Evolutionary conservation across 1,284 basidiomycete genomes (phyloP).

Genomic region (Mrakiaceae sp.): DNA sequence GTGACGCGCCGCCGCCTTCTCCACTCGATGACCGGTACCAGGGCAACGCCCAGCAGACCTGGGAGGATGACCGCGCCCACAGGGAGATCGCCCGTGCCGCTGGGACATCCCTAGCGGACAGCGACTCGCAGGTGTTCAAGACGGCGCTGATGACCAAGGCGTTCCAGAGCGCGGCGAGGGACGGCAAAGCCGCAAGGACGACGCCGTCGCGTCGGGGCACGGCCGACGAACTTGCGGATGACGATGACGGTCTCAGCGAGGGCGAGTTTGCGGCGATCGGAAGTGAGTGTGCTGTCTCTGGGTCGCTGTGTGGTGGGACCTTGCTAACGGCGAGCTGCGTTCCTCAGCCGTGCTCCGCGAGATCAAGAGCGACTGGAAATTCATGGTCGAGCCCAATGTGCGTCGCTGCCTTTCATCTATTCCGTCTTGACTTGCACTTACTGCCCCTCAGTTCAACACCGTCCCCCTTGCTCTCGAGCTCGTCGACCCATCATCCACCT

Average conservation of each 20-base stretch:
- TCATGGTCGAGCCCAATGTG: constrained; percentile 72
- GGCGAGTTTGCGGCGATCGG: background rate
- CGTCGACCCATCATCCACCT: constrained; percentile 54
- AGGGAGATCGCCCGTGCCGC: background rate
- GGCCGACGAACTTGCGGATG: background rate
- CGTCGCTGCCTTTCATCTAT: constrained; percentile 28
- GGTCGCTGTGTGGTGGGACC: background rate
- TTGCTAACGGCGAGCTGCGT: background rate
- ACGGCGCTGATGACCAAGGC: background rate
- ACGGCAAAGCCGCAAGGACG: background rate
- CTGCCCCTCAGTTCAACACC: constrained; percentile 61
- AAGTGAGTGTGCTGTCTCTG: background rate
- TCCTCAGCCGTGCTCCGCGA: constrained; percentile 61
- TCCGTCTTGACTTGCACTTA: constrained; percentile 9
- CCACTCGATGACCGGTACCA: no score
- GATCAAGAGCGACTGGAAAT: constrained; percentile 81
- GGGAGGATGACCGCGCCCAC: constrained; percentile 4
- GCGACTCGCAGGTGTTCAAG: constrained; percentile 2
- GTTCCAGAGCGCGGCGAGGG: background rate
- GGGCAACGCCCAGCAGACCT: background rate
- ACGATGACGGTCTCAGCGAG: background rate
- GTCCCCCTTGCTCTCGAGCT: constrained; percentile 81
- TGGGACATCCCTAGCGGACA: no score
- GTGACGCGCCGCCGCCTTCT: no score
- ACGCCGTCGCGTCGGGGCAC: background rate